Evolutionary conservation across 2,329 filamentous ascomycete genomes (phyloP).

Genomic region (Penicillium sp.): DNA sequence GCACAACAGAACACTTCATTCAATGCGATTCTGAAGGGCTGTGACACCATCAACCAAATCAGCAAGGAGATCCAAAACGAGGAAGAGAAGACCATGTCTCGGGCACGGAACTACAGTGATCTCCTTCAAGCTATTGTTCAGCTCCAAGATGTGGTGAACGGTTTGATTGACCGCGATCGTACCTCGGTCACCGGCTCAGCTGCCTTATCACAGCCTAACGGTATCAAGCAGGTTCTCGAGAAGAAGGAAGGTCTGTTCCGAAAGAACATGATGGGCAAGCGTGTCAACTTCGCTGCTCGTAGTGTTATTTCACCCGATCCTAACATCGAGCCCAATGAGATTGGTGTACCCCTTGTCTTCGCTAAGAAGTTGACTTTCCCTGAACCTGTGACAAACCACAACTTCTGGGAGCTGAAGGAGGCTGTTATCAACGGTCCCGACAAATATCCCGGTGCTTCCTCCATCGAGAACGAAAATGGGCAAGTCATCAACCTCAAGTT

Average conservation of each 20-base stretch:
- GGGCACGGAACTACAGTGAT: slow-evolving; percentile 66
- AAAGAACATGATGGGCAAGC: slow-evolving; percentile 99
- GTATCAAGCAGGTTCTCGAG: slow-evolving; percentile 95
- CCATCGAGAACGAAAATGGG: slow-evolving; percentile 94
- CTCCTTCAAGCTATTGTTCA: slow-evolving; percentile 78
- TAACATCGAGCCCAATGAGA: slow-evolving; percentile 98
- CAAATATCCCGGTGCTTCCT: slow-evolving; percentile 89
- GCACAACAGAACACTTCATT: slow-evolving; percentile 85
- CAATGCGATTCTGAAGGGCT: slow-evolving; percentile 75
- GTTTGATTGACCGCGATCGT: slow-evolving; percentile 84
- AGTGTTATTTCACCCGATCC: slow-evolving; percentile 98
- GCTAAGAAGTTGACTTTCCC: slow-evolving; percentile 94
- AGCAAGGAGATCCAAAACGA: slow-evolving; percentile 64
- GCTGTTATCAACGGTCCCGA: slow-evolving; percentile 93
- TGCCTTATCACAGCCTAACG: slow-evolving; percentile 77
- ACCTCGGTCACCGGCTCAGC: slow-evolving; percentile 78
- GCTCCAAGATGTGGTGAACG: slow-evolving; percentile 86
- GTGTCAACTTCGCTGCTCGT: slow-evolving; percentile 95
- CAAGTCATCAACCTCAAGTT: slow-evolving; percentile 83
- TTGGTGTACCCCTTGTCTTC: slow-evolving; percentile 97
- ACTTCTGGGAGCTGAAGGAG: slow-evolving; percentile 92
- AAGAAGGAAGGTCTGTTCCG: slow-evolving; percentile 98
- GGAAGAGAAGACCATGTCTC: slow-evolving; percentile 45
- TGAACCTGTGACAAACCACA: slow-evolving; percentile 94
- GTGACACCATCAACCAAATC: slow-evolving; percentile 70